A percentile compares a stretch with the other conserved stretches of the same genome.
phyloP scores from a whole-genome alignment of 2,329 filamentous ascomycete species.

The Mycosphaerella arachidis region DNA sequence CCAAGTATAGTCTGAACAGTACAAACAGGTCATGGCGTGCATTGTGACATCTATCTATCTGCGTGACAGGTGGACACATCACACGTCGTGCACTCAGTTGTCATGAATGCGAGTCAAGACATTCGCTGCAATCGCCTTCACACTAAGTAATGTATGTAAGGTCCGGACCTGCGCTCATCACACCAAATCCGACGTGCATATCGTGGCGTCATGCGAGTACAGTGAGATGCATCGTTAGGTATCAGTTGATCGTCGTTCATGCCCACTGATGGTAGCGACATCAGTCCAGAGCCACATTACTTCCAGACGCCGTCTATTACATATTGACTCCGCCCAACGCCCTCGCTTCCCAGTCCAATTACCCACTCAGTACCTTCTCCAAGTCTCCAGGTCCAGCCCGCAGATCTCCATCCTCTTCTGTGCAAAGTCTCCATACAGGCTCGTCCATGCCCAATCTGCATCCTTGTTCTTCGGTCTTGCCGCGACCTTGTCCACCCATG shows the following conservation, averaged over 20 bases:
- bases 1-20: no score
- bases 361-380: conserved; percentile 20
- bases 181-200: neutral
- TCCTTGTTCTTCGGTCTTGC: conserved; percentile 44
- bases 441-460: conserved; percentile 47
- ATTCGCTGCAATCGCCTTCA: neutral
- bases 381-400: conserved; percentile 48
- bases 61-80: no score
- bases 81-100: neutral
- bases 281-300: neutral
- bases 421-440: conserved; percentile 47
- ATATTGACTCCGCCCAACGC: neutral
- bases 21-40: no score
- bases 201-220: neutral
- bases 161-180: neutral
- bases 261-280: neutral
- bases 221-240: neutral
- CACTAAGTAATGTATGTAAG: neutral
- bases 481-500: conserved; percentile 38
- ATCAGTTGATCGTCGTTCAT: neutral
- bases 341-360: neutral
- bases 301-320: neutral
- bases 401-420: conserved; percentile 50
- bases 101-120: neutral
- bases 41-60: no score